These are phyloP conservation scores for Dalbergia cultrata DNA, from an alignment of 306 rosid genomes.

Conservation along the genomic window DNA sequence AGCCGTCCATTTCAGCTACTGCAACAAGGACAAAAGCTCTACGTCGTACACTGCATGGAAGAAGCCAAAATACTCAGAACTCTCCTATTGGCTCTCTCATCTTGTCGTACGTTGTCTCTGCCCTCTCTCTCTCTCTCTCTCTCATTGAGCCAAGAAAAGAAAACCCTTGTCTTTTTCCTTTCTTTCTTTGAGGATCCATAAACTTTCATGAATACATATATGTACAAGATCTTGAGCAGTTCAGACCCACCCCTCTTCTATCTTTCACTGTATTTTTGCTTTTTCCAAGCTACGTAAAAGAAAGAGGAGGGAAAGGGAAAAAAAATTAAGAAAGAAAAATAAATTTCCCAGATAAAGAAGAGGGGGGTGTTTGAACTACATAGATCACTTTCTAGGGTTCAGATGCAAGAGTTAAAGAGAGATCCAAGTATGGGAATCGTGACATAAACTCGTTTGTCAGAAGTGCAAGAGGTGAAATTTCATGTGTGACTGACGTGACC, in stretches of 20 bases:
- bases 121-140: slow-evolving; percentile 41
- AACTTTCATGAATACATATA: slow-evolving; percentile 58
- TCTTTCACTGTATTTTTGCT: slow-evolving; percentile 46
- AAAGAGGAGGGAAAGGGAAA: slow-evolving; percentile 39
- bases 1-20: slow-evolving; percentile 60
- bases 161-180: slow-evolving; percentile 42
- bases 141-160: slow-evolving; percentile 31
- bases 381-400: slow-evolving; percentile 49
- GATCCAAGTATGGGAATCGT: slow-evolving; percentile 47
- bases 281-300: slow-evolving; percentile 40
- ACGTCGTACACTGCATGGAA: slow-evolving; percentile 45
- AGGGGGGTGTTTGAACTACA: background rate
- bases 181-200: background rate
- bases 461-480: slow-evolving; percentile 60
- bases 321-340: background rate
- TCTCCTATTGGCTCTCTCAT: slow-evolving; percentile 62
- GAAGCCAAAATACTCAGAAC: slow-evolving; percentile 67
- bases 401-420: slow-evolving; percentile 36
- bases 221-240: slow-evolving; percentile 50
- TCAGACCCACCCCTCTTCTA: background rate
- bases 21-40: slow-evolving; percentile 44
- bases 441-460: slow-evolving; percentile 58
- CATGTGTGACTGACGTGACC: slow-evolving; percentile 82
- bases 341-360: background rate
- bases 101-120: slow-evolving; percentile 64